These are phyloP conservation scores for Apiospora saccharicola DNA, from an alignment of 2,329 filamentous ascomycete genomes.

Conservation along the genomic window DNA sequence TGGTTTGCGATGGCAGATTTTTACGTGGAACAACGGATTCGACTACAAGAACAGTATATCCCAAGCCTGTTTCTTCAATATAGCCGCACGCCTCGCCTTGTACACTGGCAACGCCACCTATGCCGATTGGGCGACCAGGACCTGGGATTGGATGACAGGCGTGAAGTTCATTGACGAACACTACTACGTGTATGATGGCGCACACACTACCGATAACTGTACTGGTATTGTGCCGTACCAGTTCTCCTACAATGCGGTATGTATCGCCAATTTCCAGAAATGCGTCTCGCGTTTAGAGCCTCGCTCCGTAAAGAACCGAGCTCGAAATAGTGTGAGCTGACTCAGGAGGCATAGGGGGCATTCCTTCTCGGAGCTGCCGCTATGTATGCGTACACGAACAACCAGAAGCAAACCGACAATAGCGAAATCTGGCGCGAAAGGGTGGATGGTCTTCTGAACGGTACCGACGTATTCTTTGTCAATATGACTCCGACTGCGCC, in stretches of 20 bases:
- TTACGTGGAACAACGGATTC: conserved; percentile 81
- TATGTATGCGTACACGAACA: conserved; percentile 70
- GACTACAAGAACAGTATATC: conserved; percentile 77
- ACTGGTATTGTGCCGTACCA: conserved; percentile 65
- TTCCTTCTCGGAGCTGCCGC: conserved; percentile 72
- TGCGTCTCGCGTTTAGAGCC: background rate
- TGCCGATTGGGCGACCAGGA: conserved; percentile 75
- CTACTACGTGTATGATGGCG: conserved; percentile 70
- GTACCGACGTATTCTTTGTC: conserved; percentile 60
- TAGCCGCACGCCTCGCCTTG: conserved; percentile 72
- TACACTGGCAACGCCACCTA: conserved; percentile 84
- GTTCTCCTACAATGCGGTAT: conserved; percentile 70
- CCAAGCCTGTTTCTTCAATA: conserved; percentile 68
- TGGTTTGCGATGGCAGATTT: conserved; percentile 86
- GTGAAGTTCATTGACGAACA: conserved; percentile 66
- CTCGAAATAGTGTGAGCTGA: background rate
- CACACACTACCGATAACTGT: conserved; percentile 64
- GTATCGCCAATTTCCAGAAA: background rate
- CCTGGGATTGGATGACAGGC: conserved; percentile 72
- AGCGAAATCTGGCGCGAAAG: conserved; percentile 63
- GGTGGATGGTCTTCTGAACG: conserved; percentile 63
- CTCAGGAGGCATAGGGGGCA: conserved; percentile 50
- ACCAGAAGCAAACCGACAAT: conserved; percentile 37
- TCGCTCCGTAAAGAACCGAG: too few relatives aligned
- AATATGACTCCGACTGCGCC: conserved; percentile 52